Evolutionary conservation across 495 filamentous ascomycete genomes (phyloP).

Genomic region (Penicillium chermesinum): DNA sequence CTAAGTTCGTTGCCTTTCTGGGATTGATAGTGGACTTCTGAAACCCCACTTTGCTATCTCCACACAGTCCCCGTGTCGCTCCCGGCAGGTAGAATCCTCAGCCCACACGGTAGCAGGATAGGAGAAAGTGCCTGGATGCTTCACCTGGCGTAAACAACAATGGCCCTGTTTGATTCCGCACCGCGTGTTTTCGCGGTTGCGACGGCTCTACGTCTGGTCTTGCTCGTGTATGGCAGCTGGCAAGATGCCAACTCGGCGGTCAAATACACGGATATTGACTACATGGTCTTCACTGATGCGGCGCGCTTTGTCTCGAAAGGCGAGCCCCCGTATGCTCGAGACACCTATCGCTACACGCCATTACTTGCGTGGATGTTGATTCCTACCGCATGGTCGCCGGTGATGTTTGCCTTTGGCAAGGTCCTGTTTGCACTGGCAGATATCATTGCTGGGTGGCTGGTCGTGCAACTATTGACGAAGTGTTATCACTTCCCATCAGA

Average conservation of each 20-base stretch:
- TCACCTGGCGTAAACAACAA: slow-evolving; percentile 4
- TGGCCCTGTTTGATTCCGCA: slow-evolving; percentile 41
- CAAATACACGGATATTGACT: slow-evolving; percentile 99
- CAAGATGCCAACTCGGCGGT: slow-evolving; percentile 87
- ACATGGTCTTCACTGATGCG: slow-evolving; percentile 97
- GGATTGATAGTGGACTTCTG: too few relatives aligned
- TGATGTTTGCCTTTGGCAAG: slow-evolving; percentile 75
- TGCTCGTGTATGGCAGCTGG: slow-evolving; percentile 82
- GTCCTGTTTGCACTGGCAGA: slow-evolving; percentile 78
- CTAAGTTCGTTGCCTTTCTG: too few relatives aligned
- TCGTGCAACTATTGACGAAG: slow-evolving; percentile 54
- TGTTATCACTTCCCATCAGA: slow-evolving; percentile 42
- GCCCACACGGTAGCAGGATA: neutral
- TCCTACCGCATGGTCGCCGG: slow-evolving; percentile 57
- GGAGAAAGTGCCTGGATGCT: neutral
- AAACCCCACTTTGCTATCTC: too few relatives aligned
- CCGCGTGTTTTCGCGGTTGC: slow-evolving; percentile 62
- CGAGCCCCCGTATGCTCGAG: slow-evolving; percentile 73
- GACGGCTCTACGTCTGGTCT: slow-evolving; percentile 56
- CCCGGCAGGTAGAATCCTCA: neutral
- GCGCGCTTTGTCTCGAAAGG: slow-evolving; percentile 65
- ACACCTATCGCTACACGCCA: slow-evolving; percentile 96
- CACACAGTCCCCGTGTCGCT: neutral
- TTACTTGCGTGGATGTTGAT: slow-evolving; percentile 83
- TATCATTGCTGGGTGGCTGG: slow-evolving; percentile 81